These are phyloP conservation scores for Cucumis sativus DNA, from an alignment of 306 rosid species.

Conservation along the genomic window Cucumber_9930_V3 NC_026657.2:19051501-19052000, in stretches of 20 bases:
- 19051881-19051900: not conserved
- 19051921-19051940: slow-evolving; percentile 34
- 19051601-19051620: not conserved
- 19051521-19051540: no score
- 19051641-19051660: not conserved
- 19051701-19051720: slow-evolving; percentile 61
- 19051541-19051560: not conserved
- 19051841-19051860: slow-evolving; percentile 22
- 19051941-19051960: slow-evolving; percentile 34
- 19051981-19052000: slow-evolving; percentile 44
- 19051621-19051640: no score
- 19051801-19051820: slow-evolving; percentile 40
- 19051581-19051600: not conserved
- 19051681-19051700: slow-evolving; percentile 42
- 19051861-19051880: not conserved
- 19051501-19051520: no score
- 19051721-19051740: slow-evolving; percentile 35
- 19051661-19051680: no score
- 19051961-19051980: slow-evolving; percentile 20
- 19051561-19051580: not conserved
- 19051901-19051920: not conserved
- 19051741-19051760: slow-evolving; percentile 43
- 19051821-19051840: slow-evolving; percentile 47
- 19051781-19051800: slow-evolving; percentile 33
- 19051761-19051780: slow-evolving; percentile 42